A percentile compares a stretch with the other conserved stretches of the same genome.
These are phyloP conservation scores for Scolecobasidium constrictum DNA, from an alignment of 2,329 filamentous ascomycete genomes.

Conservation along the genomic window DNA sequence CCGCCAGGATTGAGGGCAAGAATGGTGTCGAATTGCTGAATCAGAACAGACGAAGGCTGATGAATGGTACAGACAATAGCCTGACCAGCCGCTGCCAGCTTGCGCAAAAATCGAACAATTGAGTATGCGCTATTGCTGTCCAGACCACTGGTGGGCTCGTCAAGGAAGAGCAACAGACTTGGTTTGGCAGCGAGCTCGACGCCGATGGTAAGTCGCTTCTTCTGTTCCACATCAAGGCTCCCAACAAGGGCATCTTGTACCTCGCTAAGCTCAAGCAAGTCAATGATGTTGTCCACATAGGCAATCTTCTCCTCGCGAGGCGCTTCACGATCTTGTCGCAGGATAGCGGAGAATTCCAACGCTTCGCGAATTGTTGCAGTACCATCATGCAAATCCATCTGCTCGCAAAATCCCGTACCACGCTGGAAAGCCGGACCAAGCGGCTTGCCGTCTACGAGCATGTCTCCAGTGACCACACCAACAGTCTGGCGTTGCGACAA, in stretches of 20 bases:
- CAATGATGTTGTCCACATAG: conserved; percentile 56
- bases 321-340: conserved; percentile 15
- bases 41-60: conserved; percentile 33
- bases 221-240: conserved; percentile 56
- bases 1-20: conserved; percentile 33
- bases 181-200: conserved; percentile 64
- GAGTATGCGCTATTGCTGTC: conserved; percentile 55
- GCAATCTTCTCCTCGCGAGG: conserved; percentile 45
- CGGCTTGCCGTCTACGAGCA: conserved; percentile 58
- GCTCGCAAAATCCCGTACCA: conserved; percentile 47
- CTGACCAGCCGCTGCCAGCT: conserved; percentile 41
- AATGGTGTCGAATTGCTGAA: conserved; percentile 34
- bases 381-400: conserved; percentile 30
- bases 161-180: conserved; percentile 49
- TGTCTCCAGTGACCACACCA: conserved; percentile 55
- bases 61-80: conserved; percentile 38
- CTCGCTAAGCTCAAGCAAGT: conserved; percentile 52
- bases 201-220: conserved; percentile 62
- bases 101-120: conserved; percentile 50
- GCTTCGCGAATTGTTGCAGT: conserved; percentile 18
- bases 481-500: conserved; percentile 60
- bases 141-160: conserved; percentile 49
- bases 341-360: conserved; percentile 9
- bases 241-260: conserved; percentile 55
- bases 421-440: conserved; percentile 55